These are phyloP conservation scores for Komagataella pseudopastoris DNA, from an alignment of 805 yeast genomes.

Conservation along the genomic window DNA sequence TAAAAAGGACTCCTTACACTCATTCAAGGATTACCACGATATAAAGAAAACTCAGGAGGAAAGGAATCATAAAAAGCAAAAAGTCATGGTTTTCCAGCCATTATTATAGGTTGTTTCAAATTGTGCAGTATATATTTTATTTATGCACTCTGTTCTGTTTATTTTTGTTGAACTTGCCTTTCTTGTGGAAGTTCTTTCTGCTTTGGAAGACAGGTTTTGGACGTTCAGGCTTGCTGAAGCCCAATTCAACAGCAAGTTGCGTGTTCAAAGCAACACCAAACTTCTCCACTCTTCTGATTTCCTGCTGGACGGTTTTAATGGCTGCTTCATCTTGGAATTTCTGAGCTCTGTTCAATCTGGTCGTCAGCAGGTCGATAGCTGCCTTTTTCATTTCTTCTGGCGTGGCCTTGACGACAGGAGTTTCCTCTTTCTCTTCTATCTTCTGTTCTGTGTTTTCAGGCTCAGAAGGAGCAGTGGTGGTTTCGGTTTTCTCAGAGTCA, in stretches of 20 bases:
- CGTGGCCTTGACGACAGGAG: conserved; percentile 12
- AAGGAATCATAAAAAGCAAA: background rate
- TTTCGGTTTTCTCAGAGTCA: conserved; percentile 7
- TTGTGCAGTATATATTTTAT: background rate
- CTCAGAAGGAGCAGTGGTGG: conserved; percentile 5
- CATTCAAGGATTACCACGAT: background rate
- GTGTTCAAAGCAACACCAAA: conserved; percentile 69
- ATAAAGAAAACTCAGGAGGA: background rate
- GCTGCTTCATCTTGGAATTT: conserved; percentile 59
- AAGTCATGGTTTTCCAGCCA: background rate
- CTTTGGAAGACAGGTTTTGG: conserved; percentile 2
- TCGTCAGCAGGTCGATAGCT: conserved; percentile 54
- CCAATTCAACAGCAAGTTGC: conserved; percentile 54
- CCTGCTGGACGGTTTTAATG: conserved; percentile 40
- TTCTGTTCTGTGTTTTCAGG: conserved; percentile 9
- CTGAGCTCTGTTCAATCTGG: conserved; percentile 58
- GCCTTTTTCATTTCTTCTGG: conserved; percentile 61
- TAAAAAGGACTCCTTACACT: background rate
- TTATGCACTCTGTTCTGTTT: background rate
- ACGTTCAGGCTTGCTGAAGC: conserved; percentile 19
- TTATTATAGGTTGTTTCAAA: background rate
- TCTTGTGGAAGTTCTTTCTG: conserved; percentile 1
- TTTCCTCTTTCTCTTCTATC: conserved; percentile 8
- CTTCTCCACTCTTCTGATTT: conserved; percentile 61
- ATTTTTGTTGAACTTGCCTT: background rate